These are phyloP conservation scores for Termitomyces sp. DNA, from an alignment of 768 basidiomycete genomes.

Conservation along the genomic window DNA sequence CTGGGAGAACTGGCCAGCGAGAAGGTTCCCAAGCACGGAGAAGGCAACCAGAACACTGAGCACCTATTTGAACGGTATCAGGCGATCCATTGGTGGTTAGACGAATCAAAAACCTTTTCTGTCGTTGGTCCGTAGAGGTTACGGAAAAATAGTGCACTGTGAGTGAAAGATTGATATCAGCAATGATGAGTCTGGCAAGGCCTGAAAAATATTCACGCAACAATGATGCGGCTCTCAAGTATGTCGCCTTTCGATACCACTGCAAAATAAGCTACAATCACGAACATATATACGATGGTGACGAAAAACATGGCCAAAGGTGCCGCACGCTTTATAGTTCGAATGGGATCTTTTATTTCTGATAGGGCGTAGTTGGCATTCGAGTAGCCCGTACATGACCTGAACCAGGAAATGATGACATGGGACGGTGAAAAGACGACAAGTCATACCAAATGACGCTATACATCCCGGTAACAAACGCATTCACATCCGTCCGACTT, in stretches of 20 bases:
- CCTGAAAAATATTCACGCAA: slow-evolving; percentile 47
- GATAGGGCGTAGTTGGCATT: slow-evolving; percentile 74
- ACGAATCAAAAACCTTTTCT: slow-evolving; percentile 42
- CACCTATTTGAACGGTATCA: slow-evolving; percentile 28
- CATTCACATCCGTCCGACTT: slow-evolving; percentile 47
- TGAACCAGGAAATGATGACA: slow-evolving; percentile 15
- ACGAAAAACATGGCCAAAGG: slow-evolving; percentile 60
- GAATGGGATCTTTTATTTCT: slow-evolving; percentile 64
- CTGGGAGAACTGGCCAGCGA: slow-evolving; percentile 61
- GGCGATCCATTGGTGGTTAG: not conserved
- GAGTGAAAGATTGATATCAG: not conserved
- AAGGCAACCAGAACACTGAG: slow-evolving; percentile 60
- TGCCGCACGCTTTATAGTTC: slow-evolving; percentile 66
- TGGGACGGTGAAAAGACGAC: not conserved
- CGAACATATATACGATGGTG: slow-evolving; percentile 54
- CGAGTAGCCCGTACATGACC: slow-evolving; percentile 70
- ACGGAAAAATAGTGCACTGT: slow-evolving; percentile 67
- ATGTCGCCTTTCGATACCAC: slow-evolving; percentile 71
- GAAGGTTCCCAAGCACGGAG: slow-evolving; percentile 59
- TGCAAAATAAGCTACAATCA: slow-evolving; percentile 72
- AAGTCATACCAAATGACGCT: slow-evolving; percentile 60
- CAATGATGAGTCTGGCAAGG: not conserved
- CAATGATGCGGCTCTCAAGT: slow-evolving; percentile 53
- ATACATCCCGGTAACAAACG: slow-evolving; percentile 60
- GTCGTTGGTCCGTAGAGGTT: slow-evolving; percentile 62